Conservation (phyloP, 257 asterid species). For the Perilla frutescens region DNA sequence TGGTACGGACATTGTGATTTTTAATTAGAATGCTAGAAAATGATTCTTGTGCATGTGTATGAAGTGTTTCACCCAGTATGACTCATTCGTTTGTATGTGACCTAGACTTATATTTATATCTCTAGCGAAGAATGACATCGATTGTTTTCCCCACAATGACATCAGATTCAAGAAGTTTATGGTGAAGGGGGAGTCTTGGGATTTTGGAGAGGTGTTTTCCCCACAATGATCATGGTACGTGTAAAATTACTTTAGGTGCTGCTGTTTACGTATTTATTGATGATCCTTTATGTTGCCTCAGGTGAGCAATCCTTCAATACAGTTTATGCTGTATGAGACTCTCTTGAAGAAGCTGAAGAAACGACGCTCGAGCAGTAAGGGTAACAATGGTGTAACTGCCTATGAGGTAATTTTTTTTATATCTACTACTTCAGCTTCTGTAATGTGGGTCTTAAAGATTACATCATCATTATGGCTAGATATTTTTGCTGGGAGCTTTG, state of each 20-base stretch:
- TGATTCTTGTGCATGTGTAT: slow-evolving; percentile 1
- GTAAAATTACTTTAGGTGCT: slow-evolving; percentile 32
- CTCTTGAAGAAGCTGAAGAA: slow-evolving; percentile 81
- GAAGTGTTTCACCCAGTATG: slow-evolving; percentile 20
- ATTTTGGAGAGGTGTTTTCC: slow-evolving; percentile 97
- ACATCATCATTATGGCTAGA: slow-evolving; percentile 45
- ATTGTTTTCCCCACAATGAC: too few species aligned
- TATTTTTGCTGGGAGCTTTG: slow-evolving; percentile 94
- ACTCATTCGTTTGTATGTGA: background rate
- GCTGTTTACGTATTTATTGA: slow-evolving; percentile 43
- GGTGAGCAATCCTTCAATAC: slow-evolving; percentile 99
- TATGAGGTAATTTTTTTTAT: slow-evolving; percentile 61
- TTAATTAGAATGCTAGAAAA: slow-evolving; percentile 18
- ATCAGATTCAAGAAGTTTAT: slow-evolving; percentile 95
- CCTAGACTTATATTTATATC: slow-evolving; percentile 1
- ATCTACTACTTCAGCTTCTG: slow-evolving; percentile 1
- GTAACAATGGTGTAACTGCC: slow-evolving; percentile 67
- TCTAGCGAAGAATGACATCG: slow-evolving; percentile 13
- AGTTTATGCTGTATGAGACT: slow-evolving; percentile 95
- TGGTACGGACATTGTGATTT: slow-evolving; percentile 55
- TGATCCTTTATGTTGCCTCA: slow-evolving; percentile 45
- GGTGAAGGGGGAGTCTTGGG: slow-evolving; percentile 87
- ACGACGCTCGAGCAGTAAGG: slow-evolving; percentile 57
- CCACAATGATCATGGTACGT: slow-evolving; percentile 95
- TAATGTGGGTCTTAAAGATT: slow-evolving; percentile 25